Conservation (phyloP, 2,329 filamentous ascomycete species). For the Neophaeococcomyces aloes region DNA sequence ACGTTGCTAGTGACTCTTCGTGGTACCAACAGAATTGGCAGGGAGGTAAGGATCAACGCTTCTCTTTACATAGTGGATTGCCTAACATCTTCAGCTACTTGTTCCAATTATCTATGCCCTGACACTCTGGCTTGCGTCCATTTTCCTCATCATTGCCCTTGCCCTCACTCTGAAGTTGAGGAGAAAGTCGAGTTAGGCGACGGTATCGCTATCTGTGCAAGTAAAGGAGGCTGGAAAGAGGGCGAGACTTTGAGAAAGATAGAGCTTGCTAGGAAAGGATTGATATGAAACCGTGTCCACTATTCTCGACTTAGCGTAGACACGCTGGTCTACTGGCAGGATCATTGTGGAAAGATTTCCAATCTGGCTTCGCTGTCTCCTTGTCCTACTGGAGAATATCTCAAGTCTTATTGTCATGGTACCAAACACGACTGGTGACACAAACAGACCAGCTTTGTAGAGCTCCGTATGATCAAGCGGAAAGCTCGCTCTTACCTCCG, state of each 20-base stretch:
- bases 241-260: conserved; percentile 40
- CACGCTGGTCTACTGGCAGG: too few relatives aligned
- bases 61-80: conserved; percentile 21
- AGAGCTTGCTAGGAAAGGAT: conserved; percentile 40
- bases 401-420: too few relatives aligned
- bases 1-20: conserved; percentile 71
- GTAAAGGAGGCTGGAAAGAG: conserved; percentile 38
- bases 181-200: conserved; percentile 60
- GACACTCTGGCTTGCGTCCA: conserved; percentile 90
- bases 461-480: too few relatives aligned
- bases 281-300: conserved; percentile 29
- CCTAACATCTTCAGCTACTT: conserved; percentile 53
- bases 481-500: too few relatives aligned
- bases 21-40: conserved; percentile 68
- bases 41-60: conserved; percentile 14
- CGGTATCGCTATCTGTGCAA: conserved; percentile 39
- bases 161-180: conserved; percentile 64
- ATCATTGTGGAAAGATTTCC: too few relatives aligned
- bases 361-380: too few relatives aligned
- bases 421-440: too few relatives aligned
- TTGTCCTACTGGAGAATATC: too few relatives aligned
- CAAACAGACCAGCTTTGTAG: too few relatives aligned
- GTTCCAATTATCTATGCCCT: conserved; percentile 88
- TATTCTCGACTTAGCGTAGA: too few relatives aligned
- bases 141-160: conserved; percentile 95